Evolutionary conservation across 305 asterid genomes (phyloP).

Genomic region (Caryopteris hybrid): DNA sequence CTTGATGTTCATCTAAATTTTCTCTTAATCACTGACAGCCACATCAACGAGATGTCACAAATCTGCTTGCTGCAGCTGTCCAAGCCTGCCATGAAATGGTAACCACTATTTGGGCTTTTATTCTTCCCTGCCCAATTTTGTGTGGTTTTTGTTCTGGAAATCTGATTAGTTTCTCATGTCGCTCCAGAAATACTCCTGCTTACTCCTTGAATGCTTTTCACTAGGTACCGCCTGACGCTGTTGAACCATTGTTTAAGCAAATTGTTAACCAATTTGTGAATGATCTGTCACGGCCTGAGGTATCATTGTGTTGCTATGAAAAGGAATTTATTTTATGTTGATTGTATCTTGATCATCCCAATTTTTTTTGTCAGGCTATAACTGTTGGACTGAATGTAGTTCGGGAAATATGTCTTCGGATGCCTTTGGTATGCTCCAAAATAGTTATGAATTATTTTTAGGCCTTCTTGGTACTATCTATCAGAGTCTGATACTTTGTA

Average conservation of each 20-base stretch:
- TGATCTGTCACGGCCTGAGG: constrained; percentile 91
- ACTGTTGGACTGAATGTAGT: constrained; percentile 85
- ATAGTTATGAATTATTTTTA: constrained; percentile 3
- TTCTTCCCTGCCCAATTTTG: not conserved
- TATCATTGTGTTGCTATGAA: constrained; percentile 22
- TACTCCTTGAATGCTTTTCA: constrained; percentile 19
- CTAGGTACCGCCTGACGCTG: constrained; percentile 97
- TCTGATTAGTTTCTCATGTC: constrained; percentile 11
- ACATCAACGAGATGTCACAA: constrained; percentile 77
- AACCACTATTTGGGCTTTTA: constrained; percentile 14
- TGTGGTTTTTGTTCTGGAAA: constrained; percentile 5
- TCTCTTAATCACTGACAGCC: constrained; percentile 51
- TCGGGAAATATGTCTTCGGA: constrained; percentile 89
- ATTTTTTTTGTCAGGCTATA: constrained; percentile 51
- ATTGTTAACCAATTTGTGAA: constrained; percentile 93
- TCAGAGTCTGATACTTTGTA: not conserved
- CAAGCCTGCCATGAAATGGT: constrained; percentile 99
- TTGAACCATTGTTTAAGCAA: constrained; percentile 91
- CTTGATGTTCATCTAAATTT: constrained; percentile 17
- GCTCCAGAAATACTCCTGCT: constrained; percentile 3
- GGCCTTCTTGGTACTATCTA: not conserved
- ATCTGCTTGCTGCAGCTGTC: constrained; percentile 89
- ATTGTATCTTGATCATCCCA: constrained; percentile 7
- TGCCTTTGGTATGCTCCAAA: constrained; percentile 72
- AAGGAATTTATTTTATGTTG: not conserved